Evolutionary conservation across 352 stramenopile genomes (phyloP).

Genomic region (Aphanomyces invadans): DNA sequence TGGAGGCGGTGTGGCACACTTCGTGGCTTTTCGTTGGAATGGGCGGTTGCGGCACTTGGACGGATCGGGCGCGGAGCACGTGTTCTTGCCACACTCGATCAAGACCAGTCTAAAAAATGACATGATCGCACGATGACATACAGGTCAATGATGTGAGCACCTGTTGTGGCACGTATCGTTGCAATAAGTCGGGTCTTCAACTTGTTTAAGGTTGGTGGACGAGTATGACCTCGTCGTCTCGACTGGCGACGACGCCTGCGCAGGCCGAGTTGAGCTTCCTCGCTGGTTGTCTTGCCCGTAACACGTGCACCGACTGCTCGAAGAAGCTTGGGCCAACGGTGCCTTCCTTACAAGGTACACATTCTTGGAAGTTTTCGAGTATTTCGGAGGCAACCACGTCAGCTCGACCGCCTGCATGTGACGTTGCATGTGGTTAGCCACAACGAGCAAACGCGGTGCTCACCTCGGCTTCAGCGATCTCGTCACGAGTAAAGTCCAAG

Average conservation of each 20-base stretch:
- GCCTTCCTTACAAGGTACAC: conserved; percentile 62
- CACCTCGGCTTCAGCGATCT: conserved; percentile 27
- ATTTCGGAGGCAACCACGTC: conserved; percentile 45
- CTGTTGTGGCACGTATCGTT: conserved; percentile 70
- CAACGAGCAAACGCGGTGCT: neutral
- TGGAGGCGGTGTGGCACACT: conserved; percentile 29
- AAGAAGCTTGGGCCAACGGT: conserved; percentile 42
- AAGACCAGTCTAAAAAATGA: conserved; percentile 49
- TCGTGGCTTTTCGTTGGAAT: conserved; percentile 57
- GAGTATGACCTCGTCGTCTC: neutral
- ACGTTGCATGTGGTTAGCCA: neutral
- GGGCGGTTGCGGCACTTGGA: conserved; percentile 61
- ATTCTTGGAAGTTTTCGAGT: conserved; percentile 58
- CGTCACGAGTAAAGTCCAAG: conserved; percentile 31
- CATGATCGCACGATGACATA: neutral
- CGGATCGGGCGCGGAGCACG: conserved; percentile 62
- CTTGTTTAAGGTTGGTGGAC: conserved; percentile 1
- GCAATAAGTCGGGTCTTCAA: conserved; percentile 33
- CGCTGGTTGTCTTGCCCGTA: conserved; percentile 37
- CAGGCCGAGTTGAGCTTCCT: conserved; percentile 37
- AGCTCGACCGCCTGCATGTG: conserved; percentile 26
- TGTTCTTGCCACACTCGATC: conserved; percentile 73
- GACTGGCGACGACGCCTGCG: too few relatives aligned
- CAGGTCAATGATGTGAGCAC: neutral
- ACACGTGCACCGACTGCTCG: conserved; percentile 68